These are phyloP conservation scores for Geotrichum australiense DNA, from an alignment of 1,139 yeast species.

Conservation along the genomic window DNA sequence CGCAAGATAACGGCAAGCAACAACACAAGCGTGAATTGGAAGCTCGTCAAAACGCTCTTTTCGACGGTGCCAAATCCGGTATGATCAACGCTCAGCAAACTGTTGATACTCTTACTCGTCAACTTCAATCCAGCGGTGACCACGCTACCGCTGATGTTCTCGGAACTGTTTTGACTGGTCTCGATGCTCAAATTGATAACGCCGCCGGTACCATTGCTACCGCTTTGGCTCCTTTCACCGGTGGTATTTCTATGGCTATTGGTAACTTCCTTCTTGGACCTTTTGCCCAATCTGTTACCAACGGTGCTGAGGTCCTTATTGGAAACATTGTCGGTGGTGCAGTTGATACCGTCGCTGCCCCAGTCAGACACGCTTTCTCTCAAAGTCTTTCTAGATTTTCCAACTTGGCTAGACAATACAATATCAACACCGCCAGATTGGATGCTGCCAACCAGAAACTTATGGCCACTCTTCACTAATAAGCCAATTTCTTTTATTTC, in stretches of 20 bases:
- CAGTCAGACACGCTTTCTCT: constrained; percentile 19
- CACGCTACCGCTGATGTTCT: constrained; percentile 19
- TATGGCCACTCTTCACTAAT: constrained; percentile 8
- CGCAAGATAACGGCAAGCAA: background rate
- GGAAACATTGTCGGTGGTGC: constrained; percentile 24
- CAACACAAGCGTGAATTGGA: constrained; percentile 5
- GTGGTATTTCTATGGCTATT: constrained; percentile 24
- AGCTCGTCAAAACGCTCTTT: constrained; percentile 13
- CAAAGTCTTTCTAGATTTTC: constrained; percentile 19
- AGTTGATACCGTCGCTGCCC: constrained; percentile 21
- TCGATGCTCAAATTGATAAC: constrained; percentile 12
- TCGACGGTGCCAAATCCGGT: constrained; percentile 20
- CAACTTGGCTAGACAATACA: constrained; percentile 18
- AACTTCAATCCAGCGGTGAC: constrained; percentile 19
- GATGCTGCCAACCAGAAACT: constrained; percentile 15
- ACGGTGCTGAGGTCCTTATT: constrained; percentile 27
- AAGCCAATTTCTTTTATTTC: too few species aligned
- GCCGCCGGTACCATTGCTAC: constrained; percentile 17
- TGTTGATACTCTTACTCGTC: constrained; percentile 20
- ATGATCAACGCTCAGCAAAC: constrained; percentile 24
- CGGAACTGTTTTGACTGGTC: constrained; percentile 14
- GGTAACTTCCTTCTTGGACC: constrained; percentile 26
- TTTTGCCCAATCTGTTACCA: constrained; percentile 27
- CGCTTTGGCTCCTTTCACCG: constrained; percentile 26
- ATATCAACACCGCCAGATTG: constrained; percentile 20